phyloP scores from a whole-genome alignment of 2,329 filamentous ascomycete genomes.

The Decorospora gaudefroyi region DNA sequence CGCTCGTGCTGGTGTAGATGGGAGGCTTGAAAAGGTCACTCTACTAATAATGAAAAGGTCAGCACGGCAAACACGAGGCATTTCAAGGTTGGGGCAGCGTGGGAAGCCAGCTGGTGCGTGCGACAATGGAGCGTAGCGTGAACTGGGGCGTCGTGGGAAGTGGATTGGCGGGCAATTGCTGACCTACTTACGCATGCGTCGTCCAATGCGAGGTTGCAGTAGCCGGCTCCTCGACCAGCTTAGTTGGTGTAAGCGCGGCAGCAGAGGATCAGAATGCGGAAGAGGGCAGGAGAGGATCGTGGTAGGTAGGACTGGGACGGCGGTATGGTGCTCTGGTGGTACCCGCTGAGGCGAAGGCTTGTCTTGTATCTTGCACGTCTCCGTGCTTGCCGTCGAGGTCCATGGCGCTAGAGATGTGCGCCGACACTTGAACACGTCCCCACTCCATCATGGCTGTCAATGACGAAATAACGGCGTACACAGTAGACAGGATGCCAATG shows the following conservation, averaged over 20 bases:
- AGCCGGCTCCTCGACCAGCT: no score
- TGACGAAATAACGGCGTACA: no score
- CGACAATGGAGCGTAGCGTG: slow-evolving; percentile 25
- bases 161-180: slow-evolving; percentile 23
- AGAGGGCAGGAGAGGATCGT: neutral
- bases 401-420: slow-evolving; percentile 29
- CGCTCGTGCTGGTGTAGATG: slow-evolving; percentile 12
- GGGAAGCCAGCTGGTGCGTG: slow-evolving; percentile 26
- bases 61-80: slow-evolving; percentile 3
- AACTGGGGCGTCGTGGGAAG: slow-evolving; percentile 18
- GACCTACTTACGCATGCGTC: slow-evolving; percentile 26
- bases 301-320: neutral
- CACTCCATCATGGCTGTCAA: slow-evolving; percentile 21
- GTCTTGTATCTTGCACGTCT: slow-evolving; percentile 20
- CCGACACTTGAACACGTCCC: slow-evolving; percentile 23
- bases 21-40: slow-evolving; percentile 30
- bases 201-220: slow-evolving; percentile 20
- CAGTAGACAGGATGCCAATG: no score
- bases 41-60: slow-evolving; percentile 32
- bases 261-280: neutral
- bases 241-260: no score
- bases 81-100: no score
- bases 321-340: no score
- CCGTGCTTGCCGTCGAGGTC: slow-evolving; percentile 28
- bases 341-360: slow-evolving; percentile 9